Evolutionary conservation across 169 alveolate genomes (phyloP).

Genomic region (Plasmodium cynomolgi): DNA sequence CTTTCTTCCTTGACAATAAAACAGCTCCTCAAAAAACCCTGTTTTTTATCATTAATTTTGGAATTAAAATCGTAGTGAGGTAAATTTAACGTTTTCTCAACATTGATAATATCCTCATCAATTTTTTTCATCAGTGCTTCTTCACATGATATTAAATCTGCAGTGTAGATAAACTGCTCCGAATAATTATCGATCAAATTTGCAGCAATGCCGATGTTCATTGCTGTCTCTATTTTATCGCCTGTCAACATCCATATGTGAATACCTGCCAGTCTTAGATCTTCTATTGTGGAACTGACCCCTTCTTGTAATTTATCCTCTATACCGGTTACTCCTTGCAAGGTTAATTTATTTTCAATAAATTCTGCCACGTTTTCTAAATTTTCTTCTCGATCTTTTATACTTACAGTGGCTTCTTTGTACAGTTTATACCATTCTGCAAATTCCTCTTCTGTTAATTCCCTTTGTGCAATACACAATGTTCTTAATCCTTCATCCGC

Average conservation of each 20-base stretch:
- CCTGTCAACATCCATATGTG: slow-evolving; percentile 99
- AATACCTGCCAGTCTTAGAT: slow-evolving; percentile 95
- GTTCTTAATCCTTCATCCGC: slow-evolving; percentile 92
- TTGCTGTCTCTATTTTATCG: slow-evolving; percentile 97
- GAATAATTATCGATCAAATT: slow-evolving; percentile 80
- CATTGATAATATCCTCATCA: slow-evolving; percentile 48
- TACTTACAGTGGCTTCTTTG: slow-evolving; percentile 77
- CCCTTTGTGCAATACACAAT: slow-evolving; percentile 93
- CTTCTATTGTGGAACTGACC: slow-evolving; percentile 96
- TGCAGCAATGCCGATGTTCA: slow-evolving; percentile 92
- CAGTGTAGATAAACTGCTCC: slow-evolving; percentile 72
- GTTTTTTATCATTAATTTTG: not conserved
- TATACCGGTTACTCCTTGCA: slow-evolving; percentile 97
- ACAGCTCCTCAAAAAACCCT: not conserved
- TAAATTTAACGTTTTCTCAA: slow-evolving; percentile 43
- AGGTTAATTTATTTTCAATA: slow-evolving; percentile 91
- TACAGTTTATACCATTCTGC: slow-evolving; percentile 82
- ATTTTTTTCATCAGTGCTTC: slow-evolving; percentile 49
- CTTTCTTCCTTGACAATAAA: slow-evolving; percentile 6
- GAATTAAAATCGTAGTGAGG: slow-evolving; percentile 55
- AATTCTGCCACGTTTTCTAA: slow-evolving; percentile 86
- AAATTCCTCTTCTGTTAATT: slow-evolving; percentile 85
- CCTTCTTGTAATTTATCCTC: slow-evolving; percentile 97
- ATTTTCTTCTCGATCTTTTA: slow-evolving; percentile 84
- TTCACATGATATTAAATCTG: slow-evolving; percentile 49